Evolutionary conservation across 495 filamentous ascomycete genomes (phyloP).

Genomic region (Letharia columbiana): DNA sequence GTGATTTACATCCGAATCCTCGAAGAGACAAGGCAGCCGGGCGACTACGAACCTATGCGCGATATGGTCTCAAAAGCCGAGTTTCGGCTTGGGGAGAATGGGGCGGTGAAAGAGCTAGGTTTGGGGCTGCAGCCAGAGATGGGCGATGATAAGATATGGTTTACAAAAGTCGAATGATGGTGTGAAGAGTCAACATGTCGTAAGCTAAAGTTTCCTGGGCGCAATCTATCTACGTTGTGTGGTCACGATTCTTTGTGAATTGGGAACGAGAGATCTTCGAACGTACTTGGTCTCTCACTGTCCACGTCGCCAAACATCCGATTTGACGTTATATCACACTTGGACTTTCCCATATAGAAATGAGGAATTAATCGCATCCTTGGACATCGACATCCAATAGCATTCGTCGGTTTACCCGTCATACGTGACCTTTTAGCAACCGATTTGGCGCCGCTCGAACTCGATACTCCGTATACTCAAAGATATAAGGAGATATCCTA

Average conservation of each 20-base stretch:
- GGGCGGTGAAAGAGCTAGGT: constrained; percentile 29
- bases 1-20: not conserved
- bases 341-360: too few relatives aligned
- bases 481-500: too few relatives aligned
- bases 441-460: too few relatives aligned
- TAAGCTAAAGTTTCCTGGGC: not conserved
- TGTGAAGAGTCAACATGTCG: not conserved
- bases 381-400: too few relatives aligned
- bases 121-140: constrained; percentile 29
- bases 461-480: too few relatives aligned
- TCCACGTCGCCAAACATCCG: too few relatives aligned
- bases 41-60: constrained; percentile 24
- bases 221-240: too few relatives aligned
- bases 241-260: not conserved
- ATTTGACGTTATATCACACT: too few relatives aligned
- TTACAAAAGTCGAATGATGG: constrained; percentile 11
- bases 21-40: constrained; percentile 23
- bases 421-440: too few relatives aligned
- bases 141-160: constrained; percentile 29
- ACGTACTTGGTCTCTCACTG: not conserved
- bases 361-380: too few relatives aligned
- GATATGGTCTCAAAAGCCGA: constrained; percentile 25
- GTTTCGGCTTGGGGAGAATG: constrained; percentile 33
- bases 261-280: not conserved
- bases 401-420: too few relatives aligned